Percentiles rank a stretch among this genome's conserved stretches.
Evolutionary conservation across 345 rosid genomes (phyloP).

Genomic region (Laguncularia racemosa): DNA sequence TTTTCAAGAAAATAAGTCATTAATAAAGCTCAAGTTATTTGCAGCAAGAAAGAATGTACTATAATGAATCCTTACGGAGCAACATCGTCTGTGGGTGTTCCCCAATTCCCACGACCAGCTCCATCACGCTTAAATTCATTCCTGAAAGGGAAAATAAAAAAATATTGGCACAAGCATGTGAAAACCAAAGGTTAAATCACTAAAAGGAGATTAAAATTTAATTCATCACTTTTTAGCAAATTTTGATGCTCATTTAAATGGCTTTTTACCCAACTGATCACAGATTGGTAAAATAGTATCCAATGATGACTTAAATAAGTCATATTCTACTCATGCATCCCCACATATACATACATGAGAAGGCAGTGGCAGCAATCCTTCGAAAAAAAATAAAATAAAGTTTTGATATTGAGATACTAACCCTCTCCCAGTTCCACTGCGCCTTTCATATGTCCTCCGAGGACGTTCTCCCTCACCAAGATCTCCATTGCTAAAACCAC

Average conservation of each 20-base stretch:
- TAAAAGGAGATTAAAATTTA: too few species aligned
- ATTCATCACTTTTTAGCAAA: too few species aligned
- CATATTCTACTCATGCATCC: too few species aligned
- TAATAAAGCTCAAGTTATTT: not conserved
- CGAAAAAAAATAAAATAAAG: not conserved
- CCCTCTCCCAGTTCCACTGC: constrained; percentile 95
- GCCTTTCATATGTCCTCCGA: constrained; percentile 65
- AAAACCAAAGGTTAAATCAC: too few species aligned
- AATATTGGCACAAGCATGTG: too few species aligned
- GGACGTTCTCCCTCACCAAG: constrained; percentile 72
- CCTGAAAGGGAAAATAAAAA: constrained; percentile 19
- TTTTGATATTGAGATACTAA: constrained; percentile 21
- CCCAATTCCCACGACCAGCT: constrained; percentile 96
- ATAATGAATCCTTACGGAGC: constrained; percentile 42
- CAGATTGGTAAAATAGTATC: too few species aligned
- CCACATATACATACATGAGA: too few species aligned
- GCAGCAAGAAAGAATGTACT: not conserved
- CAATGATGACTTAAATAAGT: not conserved
- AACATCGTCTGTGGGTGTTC: constrained; percentile 68
- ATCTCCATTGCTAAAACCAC: constrained; percentile 55
- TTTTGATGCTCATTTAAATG: too few species aligned
- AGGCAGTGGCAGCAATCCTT: not conserved
- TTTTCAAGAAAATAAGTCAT: not conserved
- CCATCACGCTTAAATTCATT: constrained; percentile 82
- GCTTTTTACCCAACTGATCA: too few species aligned